Percentiles rank a stretch among this genome's conserved stretches.
Conservation (phyloP, 331 rosid species). For the Quercus lobata region DNA sequence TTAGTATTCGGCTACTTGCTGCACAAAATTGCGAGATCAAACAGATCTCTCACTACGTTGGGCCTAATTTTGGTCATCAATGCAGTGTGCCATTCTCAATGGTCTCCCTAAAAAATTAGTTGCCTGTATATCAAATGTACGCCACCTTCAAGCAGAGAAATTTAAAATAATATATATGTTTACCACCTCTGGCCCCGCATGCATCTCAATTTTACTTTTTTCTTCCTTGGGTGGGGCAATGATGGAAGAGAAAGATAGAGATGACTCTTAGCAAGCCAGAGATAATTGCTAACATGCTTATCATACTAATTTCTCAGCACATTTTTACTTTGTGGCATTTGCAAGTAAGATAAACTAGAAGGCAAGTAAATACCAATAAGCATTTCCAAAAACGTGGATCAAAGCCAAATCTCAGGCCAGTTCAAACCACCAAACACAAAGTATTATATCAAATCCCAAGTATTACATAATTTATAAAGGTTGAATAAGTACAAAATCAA, state of each 20-base stretch:
- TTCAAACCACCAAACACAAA: background rate
- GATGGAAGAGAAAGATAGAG: background rate
- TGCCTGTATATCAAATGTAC: background rate
- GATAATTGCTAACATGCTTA: background rate
- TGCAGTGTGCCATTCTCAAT: background rate
- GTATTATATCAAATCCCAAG: conserved; percentile 11
- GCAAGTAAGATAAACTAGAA: background rate
- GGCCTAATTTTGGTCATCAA: background rate
- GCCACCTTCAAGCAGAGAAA: background rate
- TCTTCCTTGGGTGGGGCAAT: background rate
- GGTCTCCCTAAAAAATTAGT: background rate
- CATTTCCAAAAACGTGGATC: background rate
- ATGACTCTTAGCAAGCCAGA: too few relatives aligned
- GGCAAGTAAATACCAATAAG: background rate
- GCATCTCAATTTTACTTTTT: background rate
- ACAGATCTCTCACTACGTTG: background rate
- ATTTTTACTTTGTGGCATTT: background rate
- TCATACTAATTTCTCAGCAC: background rate
- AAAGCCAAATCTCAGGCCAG: background rate
- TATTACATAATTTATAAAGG: background rate
- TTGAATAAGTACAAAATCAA: background rate
- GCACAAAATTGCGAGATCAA: background rate
- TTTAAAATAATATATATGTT: background rate
- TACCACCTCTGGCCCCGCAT: background rate
- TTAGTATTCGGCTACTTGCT: background rate